Evolutionary conservation across 345 rosid genomes (phyloP), one percentile per base, ranked within the genome.

Genomic region (Angophora floribunda): DNA sequence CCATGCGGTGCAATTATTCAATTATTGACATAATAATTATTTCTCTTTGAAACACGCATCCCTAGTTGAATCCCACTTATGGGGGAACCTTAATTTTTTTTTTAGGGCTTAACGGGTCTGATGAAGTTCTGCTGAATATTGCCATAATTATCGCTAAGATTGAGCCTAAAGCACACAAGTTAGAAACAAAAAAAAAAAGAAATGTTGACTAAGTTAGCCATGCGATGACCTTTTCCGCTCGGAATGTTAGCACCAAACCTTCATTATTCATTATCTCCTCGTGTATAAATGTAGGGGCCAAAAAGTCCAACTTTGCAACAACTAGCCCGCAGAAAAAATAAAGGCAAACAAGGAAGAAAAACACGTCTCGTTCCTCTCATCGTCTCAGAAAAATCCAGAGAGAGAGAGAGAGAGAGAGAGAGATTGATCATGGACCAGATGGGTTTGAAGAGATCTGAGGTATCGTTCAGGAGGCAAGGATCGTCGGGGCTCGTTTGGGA

Each of bases 401-500:
- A n/a, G 75, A 63, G 4, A n/a, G 9, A 63, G 36, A 63, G 70
- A 63, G 75, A 63, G 32, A 11, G 67, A 28, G 67, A 59, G 32
- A 88, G 9, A 85, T 89, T 53, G 44, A 92, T 75, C 84, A 75
- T 75, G 84, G 84, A 75, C 2, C 88, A 70, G 80, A 98, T 98
- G 99, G 98, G 91, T 65, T 92, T 98, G 90, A 99, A 96, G 88
- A 94, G 99, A 95, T 98, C 99, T 88, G 94, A 93, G 11, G 91
- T 94, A 24, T 98, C 99, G 3, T 98, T 98, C 84, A 92, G 99
- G 59, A 94, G 99, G 61, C 99, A 97, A 53, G 99, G 99, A 47
- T 98, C 99, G 51, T 98, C 99, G 6, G 99, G 99, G 13, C 91
- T 98, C 17, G 95, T 98, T 9, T 98, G 98, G 95, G 98, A 98